phyloP scores from a whole-genome alignment of 2,329 filamentous ascomycete genomes.

The Fusarium pilosicola region DNA sequence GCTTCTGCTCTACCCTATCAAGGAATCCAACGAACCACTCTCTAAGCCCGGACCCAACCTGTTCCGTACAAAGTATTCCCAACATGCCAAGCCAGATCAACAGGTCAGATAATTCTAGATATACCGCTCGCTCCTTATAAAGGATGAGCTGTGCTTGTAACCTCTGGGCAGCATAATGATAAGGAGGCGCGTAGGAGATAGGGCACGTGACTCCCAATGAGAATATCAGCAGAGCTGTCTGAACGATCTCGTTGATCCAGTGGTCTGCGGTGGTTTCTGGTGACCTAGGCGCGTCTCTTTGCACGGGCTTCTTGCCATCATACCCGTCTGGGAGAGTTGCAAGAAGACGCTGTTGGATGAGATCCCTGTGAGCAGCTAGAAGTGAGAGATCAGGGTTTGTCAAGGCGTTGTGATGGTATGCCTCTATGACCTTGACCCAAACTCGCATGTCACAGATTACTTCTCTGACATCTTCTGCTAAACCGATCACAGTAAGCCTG shows the following conservation, averaged over 20 bases:
- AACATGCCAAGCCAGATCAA: slow-evolving; percentile 1
- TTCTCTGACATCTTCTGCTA: background rate
- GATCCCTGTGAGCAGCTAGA: slow-evolving; percentile 1
- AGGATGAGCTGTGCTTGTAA: background rate
- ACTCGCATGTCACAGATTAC: background rate
- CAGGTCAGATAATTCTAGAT: background rate
- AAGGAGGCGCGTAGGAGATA: slow-evolving; percentile 1
- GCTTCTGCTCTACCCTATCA: background rate
- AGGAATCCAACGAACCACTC: background rate
- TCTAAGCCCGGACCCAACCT: background rate
- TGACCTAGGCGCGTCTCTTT: rapidly evolving
- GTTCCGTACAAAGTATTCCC: background rate
- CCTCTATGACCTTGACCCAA: background rate
- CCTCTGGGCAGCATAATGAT: background rate
- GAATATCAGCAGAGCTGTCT: background rate
- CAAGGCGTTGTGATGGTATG: background rate
- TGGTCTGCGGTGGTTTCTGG: rapidly evolving
- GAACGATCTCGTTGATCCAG: background rate
- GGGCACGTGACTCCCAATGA: background rate
- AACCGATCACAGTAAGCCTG: too few relatives aligned
- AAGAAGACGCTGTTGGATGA: slow-evolving; percentile 4
- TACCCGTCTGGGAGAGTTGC: background rate
- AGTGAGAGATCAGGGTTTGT: background rate
- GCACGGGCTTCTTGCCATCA: too few relatives aligned
- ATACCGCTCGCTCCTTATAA: background rate